Evolutionary conservation across 176 grass and related monocot genomes (phyloP), one percentile per base, ranked within the genome.

Genomic region (Carex littledalei): DNA sequence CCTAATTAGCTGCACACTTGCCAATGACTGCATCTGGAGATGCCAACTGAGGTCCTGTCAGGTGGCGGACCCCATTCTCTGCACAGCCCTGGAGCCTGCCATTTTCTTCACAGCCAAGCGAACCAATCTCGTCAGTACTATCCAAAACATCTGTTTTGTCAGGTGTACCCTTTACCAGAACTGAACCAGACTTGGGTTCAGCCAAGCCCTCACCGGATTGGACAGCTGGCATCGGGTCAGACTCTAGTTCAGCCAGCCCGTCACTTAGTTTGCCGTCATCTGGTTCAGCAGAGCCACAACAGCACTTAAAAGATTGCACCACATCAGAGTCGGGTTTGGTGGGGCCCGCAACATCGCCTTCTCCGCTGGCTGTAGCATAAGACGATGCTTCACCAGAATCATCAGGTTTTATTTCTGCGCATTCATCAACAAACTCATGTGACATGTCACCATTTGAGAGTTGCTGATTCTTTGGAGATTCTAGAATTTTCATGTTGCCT

Each of bases 401-500:
- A 83, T 78, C 74, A 16, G 22, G 57, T 72, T 81, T 71, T 67
- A 66, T 57, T 53, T 86, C 49, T 53, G 61, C 16, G 31, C 41
- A 53, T 12, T 80, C 18, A 56, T 81, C 84, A 63, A 84, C 12
- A 77, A 78, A 86, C 58, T 85, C 60, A 76, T 54, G 61, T 13
- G 24, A 86, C 85, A 87, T 65, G 60, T 86, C 88, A 85, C 56
- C 72, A 9, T 71, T 50, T 71, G 86, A 85, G 73, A 82, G 34
- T 65, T 39, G 3, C 57, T 43, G 62, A 32, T 83, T 31, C 61
- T 69, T 67, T 8, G 37, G 17, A 83, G 39, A 37, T 35, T 83
- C 22, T 83, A 68, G 35, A 45, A 69, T 67, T 47, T 68, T 55
- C 45, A 18, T 20, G 26, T 63, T 47, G 8, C 12, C 74, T 81